A percentile compares a stretch with the other conserved stretches of the same genome.
Conservation (phyloP, 2,329 filamentous ascomycete genomes). For the Teratosphaeria destructans region DNA sequence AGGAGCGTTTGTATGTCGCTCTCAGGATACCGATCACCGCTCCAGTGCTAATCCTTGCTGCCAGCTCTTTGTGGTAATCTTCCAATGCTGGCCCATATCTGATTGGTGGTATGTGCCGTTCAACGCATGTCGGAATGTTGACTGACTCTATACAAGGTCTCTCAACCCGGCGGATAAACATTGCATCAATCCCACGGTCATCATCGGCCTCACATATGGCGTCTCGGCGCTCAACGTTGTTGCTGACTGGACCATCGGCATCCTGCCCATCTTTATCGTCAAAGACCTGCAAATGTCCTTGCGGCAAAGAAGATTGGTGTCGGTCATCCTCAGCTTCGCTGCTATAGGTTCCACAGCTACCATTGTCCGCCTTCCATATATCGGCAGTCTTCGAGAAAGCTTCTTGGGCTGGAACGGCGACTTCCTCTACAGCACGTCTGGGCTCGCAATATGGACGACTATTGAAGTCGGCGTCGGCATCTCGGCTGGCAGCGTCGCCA, state of each 20-base stretch:
- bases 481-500: conserved; percentile 38
- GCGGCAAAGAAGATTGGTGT: conserved; percentile 28
- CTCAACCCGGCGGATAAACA: conserved; percentile 28
- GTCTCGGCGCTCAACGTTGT: conserved; percentile 29
- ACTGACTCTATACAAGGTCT: conserved; percentile 6
- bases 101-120: conserved; percentile 36
- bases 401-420: conserved; percentile 26
- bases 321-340: conserved; percentile 31
- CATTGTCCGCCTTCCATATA: conserved; percentile 36
- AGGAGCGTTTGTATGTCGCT: conserved; percentile 27
- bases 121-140: too few relatives aligned
- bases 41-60: neutral
- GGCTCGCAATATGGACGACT: conserved; percentile 27
- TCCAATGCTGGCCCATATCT: conserved; percentile 44
- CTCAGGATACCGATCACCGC: too few relatives aligned
- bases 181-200: conserved; percentile 35
- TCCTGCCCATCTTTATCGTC: conserved; percentile 33
- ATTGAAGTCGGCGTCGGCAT: conserved; percentile 26
- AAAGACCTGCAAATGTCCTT: conserved; percentile 31
- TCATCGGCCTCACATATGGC: conserved; percentile 33
- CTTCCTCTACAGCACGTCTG: conserved; percentile 33
- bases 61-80: conserved; percentile 38
- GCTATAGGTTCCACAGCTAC: conserved; percentile 43
- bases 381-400: conserved; percentile 27
- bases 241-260: conserved; percentile 32